Base-by-base conservation (phyloP, 2,329 filamentous ascomycete genomes). In the Xylaria hypoxylon region DNA sequence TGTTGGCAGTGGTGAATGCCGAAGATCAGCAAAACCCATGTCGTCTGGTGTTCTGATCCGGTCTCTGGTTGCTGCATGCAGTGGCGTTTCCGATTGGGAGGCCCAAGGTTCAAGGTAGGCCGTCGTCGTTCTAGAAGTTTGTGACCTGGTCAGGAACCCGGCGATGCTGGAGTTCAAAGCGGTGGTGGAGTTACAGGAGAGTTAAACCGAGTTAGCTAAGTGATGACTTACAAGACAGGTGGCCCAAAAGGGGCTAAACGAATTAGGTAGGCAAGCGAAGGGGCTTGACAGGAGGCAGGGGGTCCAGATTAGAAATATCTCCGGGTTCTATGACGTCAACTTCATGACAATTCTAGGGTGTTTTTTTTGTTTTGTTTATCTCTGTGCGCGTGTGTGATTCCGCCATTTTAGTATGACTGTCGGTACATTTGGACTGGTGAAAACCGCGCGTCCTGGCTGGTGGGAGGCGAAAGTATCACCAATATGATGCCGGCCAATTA, bases 281-380 rank as follows among this genome's bases (percentile, higher is more conserved):
- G 48, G 31, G 33, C n/a, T 45, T 10, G 24, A 17, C 11, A 53
- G 19, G 26, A 51, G 45, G 50, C 53, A 40, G 28, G 31, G 31
- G 31, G 3, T 58, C 47, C 55, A 53, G 55, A 61, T 58, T 56
- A 51, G 62, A 40, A 65, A 61, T 55, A 65, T 56, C 47, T 51
- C 62, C 62, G 65, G 28, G 48, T 56, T 50, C 62, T 31, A 68
- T 68, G 59, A 65, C 66, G 62, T 68, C 66, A 68, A 56, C 15
- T 2, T 7, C 31, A 22, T 15, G 44, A 47, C 42, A 17, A 50
- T 24, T 51, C 44, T 42, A 45, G 62, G 28, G 22, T 45, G 50
- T 38, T 31, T 38, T 26, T 53, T 28, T 38, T 26, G 48, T 28
- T 22, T 44, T 64, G 28, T 51, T 22, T 51, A n/a, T 19, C n/a